Evolutionary conservation across 202 grass and related monocot genomes (phyloP), one percentile per base, ranked within the genome.

Genomic region (Digitaria exilis): DNA sequence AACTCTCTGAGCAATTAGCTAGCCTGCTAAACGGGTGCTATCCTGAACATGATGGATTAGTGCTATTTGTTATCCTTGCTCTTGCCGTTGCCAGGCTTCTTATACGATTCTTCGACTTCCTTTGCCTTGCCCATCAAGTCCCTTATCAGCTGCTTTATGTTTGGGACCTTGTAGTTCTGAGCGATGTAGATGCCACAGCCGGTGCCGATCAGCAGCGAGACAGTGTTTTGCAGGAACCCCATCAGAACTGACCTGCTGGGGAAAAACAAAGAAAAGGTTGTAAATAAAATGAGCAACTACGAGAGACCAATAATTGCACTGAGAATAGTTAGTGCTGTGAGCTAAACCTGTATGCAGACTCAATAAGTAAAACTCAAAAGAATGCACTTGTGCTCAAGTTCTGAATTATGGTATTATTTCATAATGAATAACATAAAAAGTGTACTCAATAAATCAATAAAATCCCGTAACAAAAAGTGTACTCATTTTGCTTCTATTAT

Each of bases 91-190:
- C 71, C 65, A 13, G 86, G 74, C 72, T 94, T 97, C 83, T 91
- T 88, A 75, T 87, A 90, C 0, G 85, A 60, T 54, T 94, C 86
- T 83, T 97, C 94, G 0, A 90, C 0, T 57, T 91, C 72, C 44
- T 94, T 97, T 3, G 59, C 86, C 69, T 42, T 80, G n/a, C 71
- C 90, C 64, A 97, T 31, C 71, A 73, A 65, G 11, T 5, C 19
- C 73, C 62, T 58, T 26, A 84, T 64, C 50, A 92, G 31, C 57
- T 87, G 69, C 84, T 82, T 94, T 16, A 97, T 69, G 35, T 97
- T 97, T 60, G 94, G 94, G 45, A 97, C 80, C 4, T 92, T 39
- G 42, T 97, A 97, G 85, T 92, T 97, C 79, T 97, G 94, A 44
- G 94, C 91, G 35, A 97, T 83, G 87, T 97, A 97, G 68, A 97